Evolutionary conservation across 176 grass and related monocot genomes (phyloP).

Genomic region (Microstegium vimineum): DNA sequence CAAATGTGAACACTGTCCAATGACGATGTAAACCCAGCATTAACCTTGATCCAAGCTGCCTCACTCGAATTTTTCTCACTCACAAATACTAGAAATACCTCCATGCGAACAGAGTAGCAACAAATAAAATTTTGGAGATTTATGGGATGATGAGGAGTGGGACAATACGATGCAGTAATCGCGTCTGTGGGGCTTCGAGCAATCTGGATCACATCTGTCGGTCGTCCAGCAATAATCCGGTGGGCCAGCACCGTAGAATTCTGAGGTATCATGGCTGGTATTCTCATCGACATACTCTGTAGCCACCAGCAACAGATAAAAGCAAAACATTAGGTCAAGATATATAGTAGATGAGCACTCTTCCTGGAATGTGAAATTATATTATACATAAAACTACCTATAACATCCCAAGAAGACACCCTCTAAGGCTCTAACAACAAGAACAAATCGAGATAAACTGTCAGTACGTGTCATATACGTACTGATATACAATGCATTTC

Average conservation of each 20-base stretch:
- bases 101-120: neutral
- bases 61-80: neutral
- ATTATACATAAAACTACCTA: neutral
- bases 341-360: neutral
- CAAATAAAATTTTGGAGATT: neutral
- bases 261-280: slow-evolving; percentile 13
- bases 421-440: no score
- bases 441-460: neutral
- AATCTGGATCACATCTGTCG: no score
- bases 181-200: neutral
- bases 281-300: slow-evolving; percentile 33
- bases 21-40: neutral
- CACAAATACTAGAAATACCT: neutral
- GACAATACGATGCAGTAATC: neutral
- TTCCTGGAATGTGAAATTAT: neutral
- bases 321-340: neutral
- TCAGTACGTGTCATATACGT: no score
- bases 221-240: slow-evolving; percentile 9
- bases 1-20: neutral
- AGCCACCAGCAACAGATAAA: neutral
- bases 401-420: neutral
- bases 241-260: slow-evolving; percentile 32
- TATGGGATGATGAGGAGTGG: neutral
- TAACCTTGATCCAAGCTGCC: neutral
- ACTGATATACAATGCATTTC: neutral